phyloP scores from a whole-genome alignment of 441 rosid genomes.

The California macrophylla region DNA sequence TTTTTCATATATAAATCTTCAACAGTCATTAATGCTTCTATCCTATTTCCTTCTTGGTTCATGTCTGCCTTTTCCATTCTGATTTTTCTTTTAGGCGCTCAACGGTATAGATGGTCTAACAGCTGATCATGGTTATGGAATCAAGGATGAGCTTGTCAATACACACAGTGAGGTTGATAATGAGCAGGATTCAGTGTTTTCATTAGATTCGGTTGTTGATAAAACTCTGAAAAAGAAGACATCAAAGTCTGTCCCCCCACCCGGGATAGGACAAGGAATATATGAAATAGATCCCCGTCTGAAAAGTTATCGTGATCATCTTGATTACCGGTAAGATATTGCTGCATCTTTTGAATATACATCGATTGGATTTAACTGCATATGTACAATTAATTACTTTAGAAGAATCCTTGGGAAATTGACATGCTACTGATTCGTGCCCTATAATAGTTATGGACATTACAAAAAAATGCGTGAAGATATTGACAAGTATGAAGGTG shows the following conservation, averaged over 20 bases:
- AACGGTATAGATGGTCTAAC: slow-evolving; percentile 26
- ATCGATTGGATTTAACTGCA: background rate
- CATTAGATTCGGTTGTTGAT: slow-evolving; percentile 20
- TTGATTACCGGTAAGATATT: slow-evolving; percentile 72
- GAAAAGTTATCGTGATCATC: slow-evolving; percentile 46
- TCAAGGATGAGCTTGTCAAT: slow-evolving; percentile 20
- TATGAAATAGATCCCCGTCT: slow-evolving; percentile 78
- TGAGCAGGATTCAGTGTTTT: slow-evolving; percentile 24
- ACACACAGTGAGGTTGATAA: background rate
- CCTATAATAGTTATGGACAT: slow-evolving; percentile 43
- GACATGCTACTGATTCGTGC: background rate
- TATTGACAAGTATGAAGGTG: slow-evolving; percentile 77
- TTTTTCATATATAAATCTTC: too few species aligned
- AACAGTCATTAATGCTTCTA: slow-evolving; percentile 6
- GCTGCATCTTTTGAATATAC: background rate
- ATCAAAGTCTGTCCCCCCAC: slow-evolving; percentile 46
- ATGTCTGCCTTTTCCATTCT: slow-evolving; percentile 3
- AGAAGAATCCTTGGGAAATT: background rate
- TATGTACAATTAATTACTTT: background rate
- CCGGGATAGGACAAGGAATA: slow-evolving; percentile 68
- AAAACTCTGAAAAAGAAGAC: slow-evolving; percentile 21
- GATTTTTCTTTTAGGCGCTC: slow-evolving; percentile 26
- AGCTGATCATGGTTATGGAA: slow-evolving; percentile 35
- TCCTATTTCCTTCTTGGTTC: background rate
- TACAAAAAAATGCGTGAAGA: slow-evolving; percentile 60